A percentile compares a stretch with the other conserved stretches of the same genome.
Evolutionary conservation across 495 filamentous ascomycete species (phyloP).

Genomic region (Aspergillus homomorphus): DNA sequence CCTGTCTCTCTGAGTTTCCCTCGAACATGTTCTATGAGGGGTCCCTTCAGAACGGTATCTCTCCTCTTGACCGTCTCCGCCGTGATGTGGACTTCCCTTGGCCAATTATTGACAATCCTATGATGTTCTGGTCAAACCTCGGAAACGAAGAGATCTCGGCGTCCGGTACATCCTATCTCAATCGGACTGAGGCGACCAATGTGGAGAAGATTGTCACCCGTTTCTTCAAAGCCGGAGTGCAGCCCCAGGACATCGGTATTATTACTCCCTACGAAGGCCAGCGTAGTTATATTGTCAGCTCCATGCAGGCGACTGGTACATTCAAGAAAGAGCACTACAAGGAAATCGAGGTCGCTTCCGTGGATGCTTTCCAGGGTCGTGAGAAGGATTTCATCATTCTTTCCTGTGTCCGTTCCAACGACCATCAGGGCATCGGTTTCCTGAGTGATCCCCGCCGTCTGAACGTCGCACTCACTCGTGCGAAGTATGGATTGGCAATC

Average conservation of each 20-base stretch:
- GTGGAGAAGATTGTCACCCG: conserved; percentile 98
- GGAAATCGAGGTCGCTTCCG: conserved; percentile 96
- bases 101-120: conserved; percentile 89
- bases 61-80: conserved; percentile 79
- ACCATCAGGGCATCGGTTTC: conserved; percentile 99
- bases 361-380: conserved; percentile 97
- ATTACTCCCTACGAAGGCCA: conserved; percentile 99
- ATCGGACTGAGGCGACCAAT: conserved; percentile 93
- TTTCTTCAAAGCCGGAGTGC: conserved; percentile 99
- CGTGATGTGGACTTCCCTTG: conserved; percentile 98
- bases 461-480: conserved; percentile 97
- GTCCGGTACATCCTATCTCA: conserved; percentile 95
- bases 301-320: conserved; percentile 94
- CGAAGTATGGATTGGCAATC: conserved; percentile 93
- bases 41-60: conserved; percentile 94
- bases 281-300: conserved; percentile 96
- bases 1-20: conserved; percentile 94
- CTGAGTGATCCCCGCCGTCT: conserved; percentile 96
- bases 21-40: conserved; percentile 99
- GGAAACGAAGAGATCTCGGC: conserved; percentile 98
- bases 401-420: conserved; percentile 97
- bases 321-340: conserved; percentile 99
- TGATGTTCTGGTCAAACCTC: conserved; percentile 99
- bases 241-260: conserved; percentile 88
- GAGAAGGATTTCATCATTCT: conserved; percentile 99